Evolutionary conservation across 75 land plant species (phyloP).

Genomic region (Picea sitchensis): DNA sequence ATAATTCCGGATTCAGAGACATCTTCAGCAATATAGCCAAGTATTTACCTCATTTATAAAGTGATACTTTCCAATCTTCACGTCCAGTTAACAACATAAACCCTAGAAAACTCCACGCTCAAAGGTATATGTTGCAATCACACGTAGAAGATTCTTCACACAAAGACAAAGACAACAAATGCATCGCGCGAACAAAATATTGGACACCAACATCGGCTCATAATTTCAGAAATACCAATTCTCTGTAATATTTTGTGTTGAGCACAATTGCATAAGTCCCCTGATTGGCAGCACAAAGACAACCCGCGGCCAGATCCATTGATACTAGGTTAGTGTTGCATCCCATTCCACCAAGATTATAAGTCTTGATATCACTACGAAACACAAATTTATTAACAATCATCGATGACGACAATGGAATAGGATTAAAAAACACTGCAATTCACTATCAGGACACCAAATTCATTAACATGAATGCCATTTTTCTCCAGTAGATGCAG

Average conservation of each 20-base stretch:
- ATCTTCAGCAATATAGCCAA: too few species aligned
- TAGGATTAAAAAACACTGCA: slow-evolving; percentile 48
- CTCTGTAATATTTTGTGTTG: slow-evolving; percentile 31
- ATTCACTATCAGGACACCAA: slow-evolving; percentile 47
- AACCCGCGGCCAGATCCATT: slow-evolving; percentile 33
- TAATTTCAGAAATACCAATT: slow-evolving; percentile 47
- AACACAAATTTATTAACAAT: slow-evolving; percentile 44
- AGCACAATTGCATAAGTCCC: background rate
- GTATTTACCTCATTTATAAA: too few species aligned
- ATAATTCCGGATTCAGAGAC: too few species aligned
- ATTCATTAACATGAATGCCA: slow-evolving; percentile 39
- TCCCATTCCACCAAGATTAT: slow-evolving; percentile 49
- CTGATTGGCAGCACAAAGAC: slow-evolving; percentile 25
- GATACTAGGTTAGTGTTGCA: slow-evolving; percentile 50
- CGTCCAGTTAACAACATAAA: too few species aligned
- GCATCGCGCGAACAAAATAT: slow-evolving; percentile 47
- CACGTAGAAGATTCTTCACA: too few species aligned
- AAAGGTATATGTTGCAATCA: too few species aligned
- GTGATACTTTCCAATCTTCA: too few species aligned
- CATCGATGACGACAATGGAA: slow-evolving; percentile 50
- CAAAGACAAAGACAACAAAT: slow-evolving; percentile 14
- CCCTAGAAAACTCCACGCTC: too few species aligned
- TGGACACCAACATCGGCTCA: slow-evolving; percentile 34
- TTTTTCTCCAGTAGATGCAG: slow-evolving; percentile 37
- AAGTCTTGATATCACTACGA: slow-evolving; percentile 27